Evolutionary conservation across 2,329 filamentous ascomycete genomes (phyloP), one percentile per base, ranked within the genome.

Genomic region (Tympanopsis confertula): DNA sequence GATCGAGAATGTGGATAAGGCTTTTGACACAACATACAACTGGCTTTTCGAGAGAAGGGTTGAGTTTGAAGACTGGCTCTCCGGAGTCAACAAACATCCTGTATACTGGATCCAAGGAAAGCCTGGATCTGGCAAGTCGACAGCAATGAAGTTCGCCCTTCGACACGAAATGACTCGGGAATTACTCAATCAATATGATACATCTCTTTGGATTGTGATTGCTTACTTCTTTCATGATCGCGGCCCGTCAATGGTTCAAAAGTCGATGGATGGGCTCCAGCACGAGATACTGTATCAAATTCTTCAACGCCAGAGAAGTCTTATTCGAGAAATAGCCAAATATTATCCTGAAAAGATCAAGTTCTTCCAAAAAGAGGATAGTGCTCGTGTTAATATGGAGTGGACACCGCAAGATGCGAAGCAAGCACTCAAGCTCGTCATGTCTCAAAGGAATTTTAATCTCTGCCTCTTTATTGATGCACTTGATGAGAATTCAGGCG

Each of bases 141-240:
- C 59, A 0, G 39, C 68, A 19, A 65, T 65, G 57, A 66, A 62
- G 36, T 57, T 50, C 38, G 44, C 42, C n/a, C 46, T 42, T 19
- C 39, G 5, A 43, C 15, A 26, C 42, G 13, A 40, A 41, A 14
- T 42, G 44, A 19, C 38, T n/a, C 17, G 44, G 40, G 17, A 10
- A 29, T 7, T 39, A 43, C 17, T 37, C 45, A 1, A 41, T 47
- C 2, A 38, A 59, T 4, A 33, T 65, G 3, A n/a, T n/a, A n/a
- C n/a, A n/a, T n/a, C n/a, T n/a, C n/a, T n/a, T n/a, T n/a, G n/a
- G n/a, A n/a, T n/a, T n/a, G n/a, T n/a, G n/a, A n/a, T n/a, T n/a
- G 60, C 53, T 7, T 71, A 68, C 46, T 71, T 69, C 52, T 71
- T 71, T 53, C 63, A 68, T 39, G 64, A 64, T 0, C 49, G 63